Percentiles rank a stretch among this genome's conserved stretches.
Conservation (phyloP, 2,329 filamentous ascomycete genomes). For the Pseudogymnoascus sp. region DNA sequence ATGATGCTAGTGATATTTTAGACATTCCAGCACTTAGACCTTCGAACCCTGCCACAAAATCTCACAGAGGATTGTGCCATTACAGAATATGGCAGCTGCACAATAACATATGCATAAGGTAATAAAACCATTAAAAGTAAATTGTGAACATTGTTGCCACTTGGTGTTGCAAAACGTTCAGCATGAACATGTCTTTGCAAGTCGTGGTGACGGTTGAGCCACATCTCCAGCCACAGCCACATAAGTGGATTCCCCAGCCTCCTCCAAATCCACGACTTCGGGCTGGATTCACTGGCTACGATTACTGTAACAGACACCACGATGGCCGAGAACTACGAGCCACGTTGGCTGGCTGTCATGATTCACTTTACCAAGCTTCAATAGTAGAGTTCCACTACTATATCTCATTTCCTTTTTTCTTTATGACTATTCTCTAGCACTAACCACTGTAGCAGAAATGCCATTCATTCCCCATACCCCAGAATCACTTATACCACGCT, state of each 20-base stretch:
- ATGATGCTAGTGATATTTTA: no score
- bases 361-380: not conserved
- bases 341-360: not conserved
- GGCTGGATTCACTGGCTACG: not conserved
- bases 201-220: not conserved
- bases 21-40: no score
- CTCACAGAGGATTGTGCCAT: no score
- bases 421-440: not conserved
- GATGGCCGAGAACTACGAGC: not conserved
- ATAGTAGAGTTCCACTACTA: not conserved
- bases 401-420: not conserved
- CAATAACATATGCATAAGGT: no score
- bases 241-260: not conserved
- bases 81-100: no score
- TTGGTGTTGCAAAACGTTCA: not conserved
- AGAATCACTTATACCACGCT: slow-evolving; percentile 67
- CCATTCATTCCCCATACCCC: slow-evolving; percentile 65
- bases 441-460: slow-evolving; percentile 35
- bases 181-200: not conserved
- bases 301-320: not conserved
- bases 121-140: not conserved
- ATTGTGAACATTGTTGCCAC: not conserved
- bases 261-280: not conserved
- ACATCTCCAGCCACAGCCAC: not conserved
- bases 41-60: no score